Percentiles rank a stretch among this genome's conserved stretches.
These are phyloP conservation scores for Rachicladosporium sp. DNA, from an alignment of 2,329 filamentous ascomycete species.

Conservation along the genomic window DNA sequence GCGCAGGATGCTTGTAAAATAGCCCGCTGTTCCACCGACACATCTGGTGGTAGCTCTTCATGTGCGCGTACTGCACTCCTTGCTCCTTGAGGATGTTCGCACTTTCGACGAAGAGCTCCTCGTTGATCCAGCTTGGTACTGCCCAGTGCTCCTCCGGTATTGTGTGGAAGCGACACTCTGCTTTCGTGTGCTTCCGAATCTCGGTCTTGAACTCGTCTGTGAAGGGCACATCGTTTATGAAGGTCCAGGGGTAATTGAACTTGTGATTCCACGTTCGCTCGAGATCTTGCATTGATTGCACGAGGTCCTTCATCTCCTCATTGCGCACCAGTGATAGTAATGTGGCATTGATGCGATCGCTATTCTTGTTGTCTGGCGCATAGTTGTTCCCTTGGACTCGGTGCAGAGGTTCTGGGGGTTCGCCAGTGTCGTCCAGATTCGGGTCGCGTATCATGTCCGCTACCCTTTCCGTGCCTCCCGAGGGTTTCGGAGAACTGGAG, in stretches of 20 bases:
- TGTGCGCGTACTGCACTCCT: slow-evolving; percentile 79
- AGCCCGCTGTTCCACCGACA: slow-evolving; percentile 97
- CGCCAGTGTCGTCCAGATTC: slow-evolving; percentile 69
- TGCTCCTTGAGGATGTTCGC: slow-evolving; percentile 70
- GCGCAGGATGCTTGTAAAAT: slow-evolving; percentile 91
- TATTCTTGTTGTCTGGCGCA: slow-evolving; percentile 59
- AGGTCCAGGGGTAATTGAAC: slow-evolving; percentile 99
- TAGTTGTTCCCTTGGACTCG: slow-evolving; percentile 63
- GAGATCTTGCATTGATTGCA: slow-evolving; percentile 80
- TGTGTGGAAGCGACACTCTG: slow-evolving; percentile 72
- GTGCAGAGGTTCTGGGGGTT: slow-evolving; percentile 65
- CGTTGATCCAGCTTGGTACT: slow-evolving; percentile 81
- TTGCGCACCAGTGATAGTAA: slow-evolving; percentile 87
- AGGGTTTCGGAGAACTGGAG: slow-evolving; percentile 30
- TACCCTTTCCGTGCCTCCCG: slow-evolving; percentile 27
- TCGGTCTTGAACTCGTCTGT: slow-evolving; percentile 80
- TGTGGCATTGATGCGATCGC: slow-evolving; percentile 83
- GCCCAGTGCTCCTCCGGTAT: slow-evolving; percentile 96
- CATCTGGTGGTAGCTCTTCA: slow-evolving; percentile 95
- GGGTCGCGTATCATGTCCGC: slow-evolving; percentile 66
- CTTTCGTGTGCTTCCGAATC: slow-evolving; percentile 74
- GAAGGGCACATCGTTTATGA: slow-evolving; percentile 95
- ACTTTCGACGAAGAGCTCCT: slow-evolving; percentile 74
- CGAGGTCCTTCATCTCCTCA: slow-evolving; percentile 70
- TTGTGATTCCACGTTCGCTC: slow-evolving; percentile 96